A percentile compares a stretch with the other conserved stretches of the same genome.
Conservation (phyloP, 352 stramenopile species). For the Aphanomyces cochlioides region DNA sequence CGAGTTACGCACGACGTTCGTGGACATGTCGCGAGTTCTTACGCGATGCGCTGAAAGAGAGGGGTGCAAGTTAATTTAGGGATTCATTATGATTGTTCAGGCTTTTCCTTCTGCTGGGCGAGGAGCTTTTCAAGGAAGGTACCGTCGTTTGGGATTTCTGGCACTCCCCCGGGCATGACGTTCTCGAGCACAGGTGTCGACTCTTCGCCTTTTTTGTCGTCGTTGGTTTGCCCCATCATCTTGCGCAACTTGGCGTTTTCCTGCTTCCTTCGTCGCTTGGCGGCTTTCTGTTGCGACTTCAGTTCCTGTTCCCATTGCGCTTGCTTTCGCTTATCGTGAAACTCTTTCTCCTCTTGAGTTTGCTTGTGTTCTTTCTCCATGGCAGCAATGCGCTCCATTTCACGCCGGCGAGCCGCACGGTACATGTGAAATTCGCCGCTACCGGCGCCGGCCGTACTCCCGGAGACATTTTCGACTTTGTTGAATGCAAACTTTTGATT, state of each 20-base stretch:
- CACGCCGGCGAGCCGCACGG: conserved; percentile 85
- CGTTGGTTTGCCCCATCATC: conserved; percentile 30
- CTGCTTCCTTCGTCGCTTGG: conserved; percentile 71
- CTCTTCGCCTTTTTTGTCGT: conserved; percentile 25
- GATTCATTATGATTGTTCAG: not conserved
- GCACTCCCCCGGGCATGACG: conserved; percentile 64
- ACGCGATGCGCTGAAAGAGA: too few species aligned
- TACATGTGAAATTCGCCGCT: conserved; percentile 98
- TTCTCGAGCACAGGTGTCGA: conserved; percentile 32
- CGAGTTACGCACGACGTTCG: too few species aligned
- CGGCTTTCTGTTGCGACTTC: conserved; percentile 65
- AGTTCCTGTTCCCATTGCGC: conserved; percentile 67
- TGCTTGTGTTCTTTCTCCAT: conserved; percentile 85
- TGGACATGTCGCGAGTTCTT: too few species aligned
- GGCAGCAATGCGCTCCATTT: conserved; percentile 87
- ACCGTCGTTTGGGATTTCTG: conserved; percentile 76
- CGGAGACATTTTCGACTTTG: conserved; percentile 93
- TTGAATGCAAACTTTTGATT: conserved; percentile 50
- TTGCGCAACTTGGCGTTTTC: conserved; percentile 51
- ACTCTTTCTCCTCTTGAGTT: conserved; percentile 55
- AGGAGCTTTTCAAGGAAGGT: conserved; percentile 77
- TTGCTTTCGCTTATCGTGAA: conserved; percentile 59
- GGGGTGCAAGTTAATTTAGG: not conserved
- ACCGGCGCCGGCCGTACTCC: conserved; percentile 90
- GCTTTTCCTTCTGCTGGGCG: conserved; percentile 47